Base-by-base conservation (phyloP, 148 eudicot species). In the Camellia sinensis region DNA sequence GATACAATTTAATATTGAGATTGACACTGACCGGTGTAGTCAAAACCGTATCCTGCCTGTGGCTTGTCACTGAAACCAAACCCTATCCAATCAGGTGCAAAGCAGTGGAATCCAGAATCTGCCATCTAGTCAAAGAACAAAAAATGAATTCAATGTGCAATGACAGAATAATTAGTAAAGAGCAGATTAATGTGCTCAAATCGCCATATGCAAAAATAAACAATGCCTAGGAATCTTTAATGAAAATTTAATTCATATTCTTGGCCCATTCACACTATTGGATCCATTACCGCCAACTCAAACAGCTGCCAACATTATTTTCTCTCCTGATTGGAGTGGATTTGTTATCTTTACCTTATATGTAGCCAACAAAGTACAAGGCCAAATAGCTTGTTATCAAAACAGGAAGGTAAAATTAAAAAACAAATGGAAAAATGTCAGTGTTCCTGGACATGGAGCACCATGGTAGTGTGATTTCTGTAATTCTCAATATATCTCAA, bases 61-160 rank as follows among this genome's bases (percentile, higher is more conserved):
- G 99, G 99, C 89, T 91, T 92, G 84, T 96, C 99, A 83, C 98
- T 92, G 86, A 96, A 96, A 56, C 99, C 99, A 86, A 96, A 96
- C 77, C 99, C 99, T 80, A 96, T 87, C 99, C 99, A 96, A 80
- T 96, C 99, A 80, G 99, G 99, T 83, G 99, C 99, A 84, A 91
- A 81, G 87, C 99, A 96, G 86, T 87, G 99, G 82, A 89, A 96
- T 79, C 99, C 99, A 80, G 87, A 79, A 87, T 94, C 97, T 78
- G 98, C 87, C 99, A 96, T 82, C 99, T 96, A 76, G 70, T 68
- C 40, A 84, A 80, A 67, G 63, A 45, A 61, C 13, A 11, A 65
- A 29, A 60, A 46, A 63, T 44, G 2, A 71, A 41, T 73, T 87
- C 71, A 78, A 46, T 15, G 68, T 64, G 61, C 75, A 78, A 37